Evolutionary conservation across 2,329 filamentous ascomycete genomes (phyloP).

Genomic region (Pseudovirgaria hyperparasitica): DNA sequence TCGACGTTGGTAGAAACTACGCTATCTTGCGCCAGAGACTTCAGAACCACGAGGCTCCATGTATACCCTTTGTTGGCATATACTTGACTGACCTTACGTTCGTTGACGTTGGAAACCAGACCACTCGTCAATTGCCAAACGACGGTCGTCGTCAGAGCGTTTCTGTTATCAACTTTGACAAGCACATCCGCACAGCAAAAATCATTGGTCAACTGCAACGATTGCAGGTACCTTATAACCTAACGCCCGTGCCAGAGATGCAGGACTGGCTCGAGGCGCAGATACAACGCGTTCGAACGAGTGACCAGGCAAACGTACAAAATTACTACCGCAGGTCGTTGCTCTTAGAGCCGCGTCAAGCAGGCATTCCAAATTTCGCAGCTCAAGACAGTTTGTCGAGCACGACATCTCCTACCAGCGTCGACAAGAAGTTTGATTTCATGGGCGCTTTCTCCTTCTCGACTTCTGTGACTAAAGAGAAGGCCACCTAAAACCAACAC

Average conservation of each 20-base stretch:
- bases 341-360: constrained; percentile 64
- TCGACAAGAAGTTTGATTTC: constrained; percentile 1
- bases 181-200: constrained; percentile 85
- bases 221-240: constrained; percentile 85
- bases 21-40: constrained; percentile 72
- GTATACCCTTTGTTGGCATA: constrained; percentile 89
- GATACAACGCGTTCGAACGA: constrained; percentile 59
- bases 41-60: constrained; percentile 77
- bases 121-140: constrained; percentile 61
- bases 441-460: no score
- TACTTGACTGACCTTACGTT: constrained; percentile 95
- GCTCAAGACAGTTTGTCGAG: constrained; percentile 1
- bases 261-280: constrained; percentile 87
- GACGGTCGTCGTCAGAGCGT: constrained; percentile 47
- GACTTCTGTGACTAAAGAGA: no score
- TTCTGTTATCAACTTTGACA: constrained; percentile 93
- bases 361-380: constrained; percentile 7
- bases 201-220: constrained; percentile 93
- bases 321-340: constrained; percentile 73
- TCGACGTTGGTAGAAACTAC: constrained; percentile 86
- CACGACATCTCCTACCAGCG: constrained; percentile 9
- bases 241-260: constrained; percentile 72
- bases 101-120: constrained; percentile 84
- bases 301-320: constrained; percentile 49
- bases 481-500: no score